phyloP scores from a whole-genome alignment of 1,139 yeast genomes.

The Nakaseomyces nivariensis region DNA sequence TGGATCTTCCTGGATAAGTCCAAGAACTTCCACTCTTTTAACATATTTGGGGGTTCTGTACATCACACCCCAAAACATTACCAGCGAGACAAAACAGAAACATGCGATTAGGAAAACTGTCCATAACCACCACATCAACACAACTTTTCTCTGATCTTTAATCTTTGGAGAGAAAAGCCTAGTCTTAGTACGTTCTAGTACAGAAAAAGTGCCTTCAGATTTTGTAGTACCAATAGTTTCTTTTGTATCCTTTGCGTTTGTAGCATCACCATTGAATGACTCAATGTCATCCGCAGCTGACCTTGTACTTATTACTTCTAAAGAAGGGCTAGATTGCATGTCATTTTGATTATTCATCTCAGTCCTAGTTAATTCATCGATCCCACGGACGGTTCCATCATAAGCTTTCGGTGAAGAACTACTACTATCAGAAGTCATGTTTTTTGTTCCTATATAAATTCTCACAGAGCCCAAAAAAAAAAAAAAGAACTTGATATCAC shows the following conservation, averaged over 20 bases:
- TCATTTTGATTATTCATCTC: no score
- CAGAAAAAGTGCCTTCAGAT: neutral
- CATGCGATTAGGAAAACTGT: constrained; percentile 5
- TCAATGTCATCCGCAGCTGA: neutral
- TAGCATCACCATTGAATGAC: neutral
- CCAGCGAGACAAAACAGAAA: constrained; percentile 4
- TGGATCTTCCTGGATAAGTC: constrained; percentile 4
- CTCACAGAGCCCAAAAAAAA: no score
- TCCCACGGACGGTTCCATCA: no score
- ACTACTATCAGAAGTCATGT: no score
- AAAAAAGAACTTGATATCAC: no score
- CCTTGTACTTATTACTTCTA: neutral
- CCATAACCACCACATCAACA: constrained; percentile 8
- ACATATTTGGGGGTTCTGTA: constrained; percentile 3
- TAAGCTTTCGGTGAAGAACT: no score
- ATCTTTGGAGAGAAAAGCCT: constrained; percentile 10
- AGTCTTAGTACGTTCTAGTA: constrained; percentile 4
- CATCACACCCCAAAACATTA: constrained; percentile 6
- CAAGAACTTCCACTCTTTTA: constrained; percentile 2
- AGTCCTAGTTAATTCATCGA: no score
- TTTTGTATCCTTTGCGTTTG: neutral
- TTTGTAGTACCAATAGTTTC: neutral
- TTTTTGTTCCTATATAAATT: no score
- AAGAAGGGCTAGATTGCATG: no score
- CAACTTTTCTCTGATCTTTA: constrained; percentile 7